A percentile compares a stretch with the other conserved stretches of the same genome.
Evolutionary conservation across 768 basidiomycete genomes (phyloP).

Genomic region (Coprinopsis strossmayeri): DNA sequence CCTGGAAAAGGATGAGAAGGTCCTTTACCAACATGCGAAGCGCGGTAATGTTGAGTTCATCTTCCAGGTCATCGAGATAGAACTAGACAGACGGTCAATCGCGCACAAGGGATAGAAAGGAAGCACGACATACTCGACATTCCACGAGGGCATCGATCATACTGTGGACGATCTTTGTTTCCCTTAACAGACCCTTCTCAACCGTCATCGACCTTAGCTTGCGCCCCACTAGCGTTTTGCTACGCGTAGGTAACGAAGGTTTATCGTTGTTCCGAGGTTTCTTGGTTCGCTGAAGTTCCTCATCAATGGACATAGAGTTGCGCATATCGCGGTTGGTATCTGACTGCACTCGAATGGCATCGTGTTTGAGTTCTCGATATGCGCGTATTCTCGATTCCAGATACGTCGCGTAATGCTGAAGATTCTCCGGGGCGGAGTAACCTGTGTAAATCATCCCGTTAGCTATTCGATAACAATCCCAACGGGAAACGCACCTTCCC

Average conservation of each 20-base stretch:
- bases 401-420: constrained; percentile 83
- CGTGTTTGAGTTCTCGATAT: constrained; percentile 88
- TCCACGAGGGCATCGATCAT: constrained; percentile 86
- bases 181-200: constrained; percentile 90
- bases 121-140: constrained; percentile 63
- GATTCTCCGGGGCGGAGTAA: constrained; percentile 78
- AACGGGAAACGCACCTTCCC: constrained; percentile 64
- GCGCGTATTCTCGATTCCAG: constrained; percentile 84
- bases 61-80: constrained; percentile 89
- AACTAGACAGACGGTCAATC: constrained; percentile 50
- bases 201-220: constrained; percentile 89
- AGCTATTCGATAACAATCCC: neutral
- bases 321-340: constrained; percentile 88
- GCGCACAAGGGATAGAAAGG: constrained; percentile 5
- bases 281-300: constrained; percentile 37
- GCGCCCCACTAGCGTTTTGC: constrained; percentile 75
- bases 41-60: constrained; percentile 84
- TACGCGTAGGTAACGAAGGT: constrained; percentile 37
- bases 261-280: constrained; percentile 20
- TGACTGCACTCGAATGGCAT: constrained; percentile 88
- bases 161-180: constrained; percentile 85
- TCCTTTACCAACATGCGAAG: constrained; percentile 95
- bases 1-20: constrained; percentile 90
- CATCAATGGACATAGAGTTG: constrained; percentile 55
- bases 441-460: constrained; percentile 37